phyloP scores from a whole-genome alignment of 768 basidiomycete genomes.

The Flagelloscypha sp. region DNA sequence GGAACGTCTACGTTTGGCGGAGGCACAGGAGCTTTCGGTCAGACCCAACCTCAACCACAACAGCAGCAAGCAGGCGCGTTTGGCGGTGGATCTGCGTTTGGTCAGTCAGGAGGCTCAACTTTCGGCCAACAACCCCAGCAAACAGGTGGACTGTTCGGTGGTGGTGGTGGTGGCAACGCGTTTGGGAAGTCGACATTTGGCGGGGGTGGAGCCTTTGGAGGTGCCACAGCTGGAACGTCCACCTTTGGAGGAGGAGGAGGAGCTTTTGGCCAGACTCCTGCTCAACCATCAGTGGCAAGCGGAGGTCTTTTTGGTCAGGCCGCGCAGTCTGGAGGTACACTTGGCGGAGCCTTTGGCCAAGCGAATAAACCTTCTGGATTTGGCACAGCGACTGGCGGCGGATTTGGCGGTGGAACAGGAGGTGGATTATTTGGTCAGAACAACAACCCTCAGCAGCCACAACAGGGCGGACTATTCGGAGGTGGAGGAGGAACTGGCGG shows the following conservation, averaged over 20 bases:
- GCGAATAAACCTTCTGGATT: constrained; percentile 18
- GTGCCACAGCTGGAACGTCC: constrained; percentile 18
- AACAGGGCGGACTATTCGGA: no score
- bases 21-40: constrained; percentile 22
- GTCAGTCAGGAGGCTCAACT: constrained; percentile 16
- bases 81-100: constrained; percentile 17
- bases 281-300: constrained; percentile 15
- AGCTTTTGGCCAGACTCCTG: constrained; percentile 24
- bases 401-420: constrained; percentile 8
- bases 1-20: constrained; percentile 31
- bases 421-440: constrained; percentile 24
- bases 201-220: constrained; percentile 9
- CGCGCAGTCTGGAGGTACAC: constrained; percentile 15
- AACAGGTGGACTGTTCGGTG: constrained; percentile 25
- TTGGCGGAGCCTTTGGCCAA: constrained; percentile 17
- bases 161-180: constrained; percentile 28
- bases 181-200: constrained; percentile 23
- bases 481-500: constrained; percentile 10
- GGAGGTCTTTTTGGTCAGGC: constrained; percentile 22
- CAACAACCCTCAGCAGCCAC: constrained; percentile 16
- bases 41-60: constrained; percentile 30
- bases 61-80: constrained; percentile 16
- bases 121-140: constrained; percentile 29
- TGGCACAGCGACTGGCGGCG: no score
- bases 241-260: constrained; percentile 27